phyloP scores from a whole-genome alignment of 1,284 basidiomycete genomes.

The Tranzscheliella williamsii region DNA sequence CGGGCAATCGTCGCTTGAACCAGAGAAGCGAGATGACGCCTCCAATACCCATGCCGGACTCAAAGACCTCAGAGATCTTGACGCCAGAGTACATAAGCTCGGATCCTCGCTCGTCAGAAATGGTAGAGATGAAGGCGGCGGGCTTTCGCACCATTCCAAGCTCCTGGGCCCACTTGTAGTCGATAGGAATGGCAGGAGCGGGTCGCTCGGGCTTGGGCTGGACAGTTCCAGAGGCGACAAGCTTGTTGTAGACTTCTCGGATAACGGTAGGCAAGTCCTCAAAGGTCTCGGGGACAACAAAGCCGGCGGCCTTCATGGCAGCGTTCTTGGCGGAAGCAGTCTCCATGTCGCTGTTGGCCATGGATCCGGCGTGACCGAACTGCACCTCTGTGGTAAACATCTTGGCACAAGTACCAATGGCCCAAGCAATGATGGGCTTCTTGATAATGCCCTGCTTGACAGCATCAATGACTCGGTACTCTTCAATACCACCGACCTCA shows the following conservation, averaged over 20 bases:
- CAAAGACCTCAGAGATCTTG: constrained; percentile 92
- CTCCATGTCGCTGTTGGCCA: constrained; percentile 97
- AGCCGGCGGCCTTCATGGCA: constrained; percentile 91
- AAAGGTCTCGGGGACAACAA: constrained; percentile 96
- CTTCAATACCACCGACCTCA: constrained; percentile 97
- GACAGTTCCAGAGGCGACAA: constrained; percentile 75
- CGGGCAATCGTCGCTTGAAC: constrained; percentile 83
- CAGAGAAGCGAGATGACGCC: constrained; percentile 94
- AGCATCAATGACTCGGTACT: constrained; percentile 98
- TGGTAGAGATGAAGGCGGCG: constrained; percentile 98
- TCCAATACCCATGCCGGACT: constrained; percentile 72
- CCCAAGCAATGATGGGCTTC: constrained; percentile 99
- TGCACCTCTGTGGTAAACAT: constrained; percentile 99
- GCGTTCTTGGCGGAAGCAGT: constrained; percentile 97
- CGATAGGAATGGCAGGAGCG: constrained; percentile 96
- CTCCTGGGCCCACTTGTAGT: constrained; percentile 99
- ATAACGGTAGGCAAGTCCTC: constrained; percentile 88
- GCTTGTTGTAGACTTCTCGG: constrained; percentile 79
- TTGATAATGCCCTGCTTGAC: constrained; percentile 91
- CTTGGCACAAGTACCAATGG: constrained; percentile 98
- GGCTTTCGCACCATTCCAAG: constrained; percentile 98
- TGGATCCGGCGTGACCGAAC: constrained; percentile 96
- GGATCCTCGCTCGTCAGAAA: constrained; percentile 98
- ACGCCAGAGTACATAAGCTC: constrained; percentile 98
- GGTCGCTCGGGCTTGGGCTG: constrained; percentile 77